These are phyloP conservation scores for Agrostemma githago DNA, from an alignment of 148 eudicot genomes.

Conservation along the genomic window DNA sequence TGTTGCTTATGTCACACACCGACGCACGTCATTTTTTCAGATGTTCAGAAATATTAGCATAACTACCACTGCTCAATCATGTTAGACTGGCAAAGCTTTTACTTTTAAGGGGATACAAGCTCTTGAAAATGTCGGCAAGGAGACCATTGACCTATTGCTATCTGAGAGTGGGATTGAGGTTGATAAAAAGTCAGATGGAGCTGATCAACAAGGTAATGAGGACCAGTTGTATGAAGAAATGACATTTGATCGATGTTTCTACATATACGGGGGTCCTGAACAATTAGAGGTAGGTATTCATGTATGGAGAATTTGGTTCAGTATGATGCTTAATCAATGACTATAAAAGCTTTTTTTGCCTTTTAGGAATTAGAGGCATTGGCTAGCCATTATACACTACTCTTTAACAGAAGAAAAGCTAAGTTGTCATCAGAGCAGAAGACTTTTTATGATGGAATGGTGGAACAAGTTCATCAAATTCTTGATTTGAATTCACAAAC, in stretches of 20 bases:
- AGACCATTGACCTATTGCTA: conserved; percentile 89
- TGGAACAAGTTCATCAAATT: conserved; percentile 83
- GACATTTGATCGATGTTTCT: conserved; percentile 90
- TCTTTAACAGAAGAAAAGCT: conserved; percentile 79
- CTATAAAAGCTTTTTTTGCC: conserved; percentile 1
- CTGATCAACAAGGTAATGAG: conserved; percentile 41
- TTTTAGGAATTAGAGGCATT: conserved; percentile 88
- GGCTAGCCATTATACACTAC: conserved; percentile 75
- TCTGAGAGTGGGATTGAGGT: conserved; percentile 73
- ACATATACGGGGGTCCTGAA: conserved; percentile 98
- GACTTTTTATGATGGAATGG: conserved; percentile 68
- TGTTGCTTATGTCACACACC: neutral
- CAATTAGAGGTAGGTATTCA: conserved; percentile 62
- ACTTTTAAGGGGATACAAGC: conserved; percentile 88
- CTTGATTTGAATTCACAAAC: conserved; percentile 57
- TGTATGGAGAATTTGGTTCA: neutral
- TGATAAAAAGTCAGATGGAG: conserved; percentile 47
- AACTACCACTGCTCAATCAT: conserved; percentile 9
- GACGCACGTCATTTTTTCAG: neutral
- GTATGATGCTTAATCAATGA: neutral
- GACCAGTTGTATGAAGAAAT: conserved; percentile 82
- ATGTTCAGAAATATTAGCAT: neutral
- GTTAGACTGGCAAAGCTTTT: conserved; percentile 84
- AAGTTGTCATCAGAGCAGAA: conserved; percentile 73
- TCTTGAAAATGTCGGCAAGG: conserved; percentile 91